A percentile compares a stretch with the other conserved stretches of the same genome.
Conservation (phyloP, 2,329 filamentous ascomycete species). For the Fusarium papillatum region DNA sequence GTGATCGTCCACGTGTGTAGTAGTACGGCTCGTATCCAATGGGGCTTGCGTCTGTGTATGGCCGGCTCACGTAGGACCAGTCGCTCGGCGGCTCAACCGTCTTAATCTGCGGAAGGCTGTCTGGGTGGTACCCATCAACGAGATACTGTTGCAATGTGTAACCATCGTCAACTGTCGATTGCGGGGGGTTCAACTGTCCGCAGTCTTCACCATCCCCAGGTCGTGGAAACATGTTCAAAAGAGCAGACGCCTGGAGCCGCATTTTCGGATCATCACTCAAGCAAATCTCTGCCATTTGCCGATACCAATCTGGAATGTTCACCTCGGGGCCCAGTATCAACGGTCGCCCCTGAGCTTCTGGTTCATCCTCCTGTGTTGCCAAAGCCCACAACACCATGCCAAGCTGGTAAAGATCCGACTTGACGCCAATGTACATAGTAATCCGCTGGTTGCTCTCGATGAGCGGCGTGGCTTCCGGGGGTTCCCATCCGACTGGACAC, state of each 20-base stretch:
- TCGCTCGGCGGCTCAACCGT: conserved; percentile 57
- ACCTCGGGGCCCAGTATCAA: conserved; percentile 70
- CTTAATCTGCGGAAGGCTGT: conserved; percentile 52
- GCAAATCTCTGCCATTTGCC: conserved; percentile 81
- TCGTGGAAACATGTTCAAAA: conserved; percentile 78
- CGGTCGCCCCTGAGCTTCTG: conserved; percentile 83
- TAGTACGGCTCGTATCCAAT: conserved; percentile 59
- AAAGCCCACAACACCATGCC: conserved; percentile 98
- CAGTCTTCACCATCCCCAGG: conserved; percentile 24
- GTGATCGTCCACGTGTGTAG: conserved; percentile 65
- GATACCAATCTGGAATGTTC: conserved; percentile 84
- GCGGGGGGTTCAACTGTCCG: conserved; percentile 43
- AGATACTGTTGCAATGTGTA: conserved; percentile 55
- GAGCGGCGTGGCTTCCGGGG: conserved; percentile 88
- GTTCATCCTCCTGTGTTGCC: conserved; percentile 89
- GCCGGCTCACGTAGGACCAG: conserved; percentile 58
- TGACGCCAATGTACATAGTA: conserved; percentile 97
- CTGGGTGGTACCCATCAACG: conserved; percentile 50
- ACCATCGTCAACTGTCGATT: conserved; percentile 57
- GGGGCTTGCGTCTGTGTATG: conserved; percentile 52
- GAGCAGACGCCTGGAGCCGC: conserved; percentile 78
- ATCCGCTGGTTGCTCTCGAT: conserved; percentile 92
- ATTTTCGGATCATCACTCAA: conserved; percentile 80
- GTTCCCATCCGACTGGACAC: conserved; percentile 98
- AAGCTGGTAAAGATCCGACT: conserved; percentile 95